A percentile compares a stretch with the other conserved stretches of the same genome.
Conservation (phyloP, 192 early-diverging fungal species). For the Rhizoclosmatium globosum region DNA sequence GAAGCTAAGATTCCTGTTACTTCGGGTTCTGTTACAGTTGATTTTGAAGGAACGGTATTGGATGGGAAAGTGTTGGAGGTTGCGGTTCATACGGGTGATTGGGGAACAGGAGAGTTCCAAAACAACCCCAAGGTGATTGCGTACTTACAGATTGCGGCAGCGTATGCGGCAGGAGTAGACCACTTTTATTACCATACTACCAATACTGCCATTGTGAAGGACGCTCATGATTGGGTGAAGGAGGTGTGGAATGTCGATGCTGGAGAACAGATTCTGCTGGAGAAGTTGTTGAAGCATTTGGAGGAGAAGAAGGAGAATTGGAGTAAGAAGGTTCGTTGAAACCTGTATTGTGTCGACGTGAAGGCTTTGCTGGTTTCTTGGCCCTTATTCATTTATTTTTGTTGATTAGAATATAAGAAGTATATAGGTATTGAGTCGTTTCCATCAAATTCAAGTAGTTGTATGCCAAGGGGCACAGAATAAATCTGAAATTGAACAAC, state of each 20-base stretch:
- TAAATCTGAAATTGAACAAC: no score
- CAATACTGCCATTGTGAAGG: neutral
- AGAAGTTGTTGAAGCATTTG: constrained; percentile 2
- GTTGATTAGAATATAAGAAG: no score
- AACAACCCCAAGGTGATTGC: constrained; percentile 38
- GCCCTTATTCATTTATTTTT: no score
- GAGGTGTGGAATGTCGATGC: neutral
- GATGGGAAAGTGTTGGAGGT: neutral
- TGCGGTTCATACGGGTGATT: constrained; percentile 39
- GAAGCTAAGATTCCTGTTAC: neutral
- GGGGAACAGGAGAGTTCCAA: constrained; percentile 43
- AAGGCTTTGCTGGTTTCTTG: no score
- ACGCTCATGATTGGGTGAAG: neutral
- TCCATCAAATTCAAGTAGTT: no score
- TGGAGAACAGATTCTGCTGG: neutral
- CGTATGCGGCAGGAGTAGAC: constrained; percentile 27
- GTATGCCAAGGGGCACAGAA: no score
- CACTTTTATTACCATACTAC: constrained; percentile 28
- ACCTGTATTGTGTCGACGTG: no score
- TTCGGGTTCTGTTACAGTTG: neutral
- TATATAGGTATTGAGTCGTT: no score
- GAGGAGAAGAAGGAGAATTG: constrained; percentile 2
- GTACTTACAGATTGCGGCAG: constrained; percentile 43
- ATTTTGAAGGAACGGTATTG: neutral
- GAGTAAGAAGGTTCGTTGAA: neutral